These are phyloP conservation scores for Bremia lactucae DNA, from an alignment of 352 stramenopile genomes.

Conservation along the genomic window DNA sequence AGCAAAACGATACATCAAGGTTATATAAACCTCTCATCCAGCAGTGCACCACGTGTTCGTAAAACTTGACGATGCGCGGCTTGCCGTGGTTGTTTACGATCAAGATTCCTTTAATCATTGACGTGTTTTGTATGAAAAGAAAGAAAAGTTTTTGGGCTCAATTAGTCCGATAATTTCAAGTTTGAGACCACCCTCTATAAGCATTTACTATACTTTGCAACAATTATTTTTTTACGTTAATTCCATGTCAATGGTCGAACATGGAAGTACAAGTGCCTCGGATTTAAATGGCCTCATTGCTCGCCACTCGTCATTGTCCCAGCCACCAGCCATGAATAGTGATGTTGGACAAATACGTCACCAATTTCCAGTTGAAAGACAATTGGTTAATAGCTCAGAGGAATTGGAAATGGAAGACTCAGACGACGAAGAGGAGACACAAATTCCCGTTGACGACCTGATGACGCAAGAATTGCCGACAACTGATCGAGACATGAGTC, in stretches of 20 bases:
- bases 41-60: slow-evolving; percentile 93
- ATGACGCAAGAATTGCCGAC: slow-evolving; percentile 22
- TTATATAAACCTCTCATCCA: not conserved
- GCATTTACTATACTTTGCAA: no score
- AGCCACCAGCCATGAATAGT: not conserved
- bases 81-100: slow-evolving; percentile 99
- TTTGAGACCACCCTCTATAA: no score
- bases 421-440: slow-evolving; percentile 25
- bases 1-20: not conserved
- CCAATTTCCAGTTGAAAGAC: not conserved
- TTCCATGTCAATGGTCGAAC: slow-evolving; percentile 14
- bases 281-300: no score
- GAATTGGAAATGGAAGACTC: slow-evolving; percentile 22
- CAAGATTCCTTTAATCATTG: slow-evolving; percentile 98
- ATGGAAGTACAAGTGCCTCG: no score
- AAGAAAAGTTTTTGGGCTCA: no score
- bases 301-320: not conserved
- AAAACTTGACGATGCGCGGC: slow-evolving; percentile 98
- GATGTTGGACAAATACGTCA: slow-evolving; percentile 1
- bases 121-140: not conserved
- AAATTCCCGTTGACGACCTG: slow-evolving; percentile 23
- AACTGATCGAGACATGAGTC: slow-evolving; percentile 17
- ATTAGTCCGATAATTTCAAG: no score
- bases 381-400: slow-evolving; percentile 9
- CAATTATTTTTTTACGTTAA: no score